Percentiles rank a stretch among this genome's conserved stretches.
phyloP scores from a whole-genome alignment of 495 filamentous ascomycete species.

The Trichoderma asperelloides region DNA sequence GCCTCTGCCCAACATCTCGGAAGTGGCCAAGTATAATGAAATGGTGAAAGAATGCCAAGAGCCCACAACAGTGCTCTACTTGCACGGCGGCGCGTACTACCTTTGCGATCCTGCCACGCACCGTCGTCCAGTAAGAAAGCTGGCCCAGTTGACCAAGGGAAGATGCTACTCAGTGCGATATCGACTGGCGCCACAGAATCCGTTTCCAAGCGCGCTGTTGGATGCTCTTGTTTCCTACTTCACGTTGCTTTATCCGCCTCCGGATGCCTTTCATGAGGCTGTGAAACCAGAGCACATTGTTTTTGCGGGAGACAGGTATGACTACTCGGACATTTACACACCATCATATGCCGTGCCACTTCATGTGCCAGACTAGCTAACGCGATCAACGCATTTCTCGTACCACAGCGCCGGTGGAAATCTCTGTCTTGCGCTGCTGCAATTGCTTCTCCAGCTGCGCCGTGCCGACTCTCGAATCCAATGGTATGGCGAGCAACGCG shows the following conservation, averaged over 20 bases:
- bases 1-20: constrained; percentile 49
- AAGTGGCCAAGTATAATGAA: constrained; percentile 61
- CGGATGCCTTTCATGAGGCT: constrained; percentile 60
- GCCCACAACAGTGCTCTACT: constrained; percentile 67
- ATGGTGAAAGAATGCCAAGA: constrained; percentile 62
- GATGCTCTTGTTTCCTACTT: constrained; percentile 82
- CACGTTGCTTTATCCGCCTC: constrained; percentile 69
- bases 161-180: constrained; percentile 77
- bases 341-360: not conserved
- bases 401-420: constrained; percentile 66
- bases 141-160: constrained; percentile 43
- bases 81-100: constrained; percentile 85
- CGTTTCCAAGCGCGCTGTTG: constrained; percentile 75
- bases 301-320: constrained; percentile 61
- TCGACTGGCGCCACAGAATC: constrained; percentile 72
- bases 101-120: constrained; percentile 71
- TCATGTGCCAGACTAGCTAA: not conserved
- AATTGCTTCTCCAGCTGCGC: constrained; percentile 62
- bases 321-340: not conserved
- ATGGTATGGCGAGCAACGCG: constrained; percentile 52
- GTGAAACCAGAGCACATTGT: constrained; percentile 64
- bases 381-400: constrained; percentile 2
- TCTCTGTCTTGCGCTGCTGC: constrained; percentile 60
- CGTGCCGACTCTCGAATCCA: constrained; percentile 40
- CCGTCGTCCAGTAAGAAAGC: constrained; percentile 32